A percentile compares a stretch with the other conserved stretches of the same genome.
phyloP scores from a whole-genome alignment of 768 basidiomycete genomes.

The Daedalea quercina region DNA sequence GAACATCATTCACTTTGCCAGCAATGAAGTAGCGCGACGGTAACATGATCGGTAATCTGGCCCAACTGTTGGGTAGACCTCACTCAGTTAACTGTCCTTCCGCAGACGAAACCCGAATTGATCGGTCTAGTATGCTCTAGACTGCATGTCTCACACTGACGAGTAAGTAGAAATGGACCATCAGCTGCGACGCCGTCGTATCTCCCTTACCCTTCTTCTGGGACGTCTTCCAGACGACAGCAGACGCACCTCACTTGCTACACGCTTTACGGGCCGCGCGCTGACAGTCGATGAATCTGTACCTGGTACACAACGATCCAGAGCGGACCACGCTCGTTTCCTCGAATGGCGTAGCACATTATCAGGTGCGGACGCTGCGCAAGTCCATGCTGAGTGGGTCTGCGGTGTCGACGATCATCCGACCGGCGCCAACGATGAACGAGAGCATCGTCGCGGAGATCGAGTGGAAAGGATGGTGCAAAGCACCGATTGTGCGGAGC shows the following conservation, averaged over 20 bases:
- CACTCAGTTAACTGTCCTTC: background rate
- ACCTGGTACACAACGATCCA: constrained; percentile 45
- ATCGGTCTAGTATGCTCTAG: background rate
- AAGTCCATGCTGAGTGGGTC: constrained; percentile 25
- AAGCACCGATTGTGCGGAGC: constrained; percentile 35
- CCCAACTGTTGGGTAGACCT: no score
- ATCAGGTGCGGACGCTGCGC: constrained; percentile 35
- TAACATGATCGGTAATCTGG: background rate
- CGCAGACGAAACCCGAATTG: background rate
- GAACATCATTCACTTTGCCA: no score
- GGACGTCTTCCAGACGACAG: background rate
- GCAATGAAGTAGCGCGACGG: background rate
- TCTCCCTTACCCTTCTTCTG: background rate
- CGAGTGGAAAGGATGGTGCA: constrained; percentile 33
- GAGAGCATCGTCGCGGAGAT: constrained; percentile 43
- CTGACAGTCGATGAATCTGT: constrained; percentile 38
- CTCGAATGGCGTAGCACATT: constrained; percentile 43
- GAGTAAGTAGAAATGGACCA: background rate
- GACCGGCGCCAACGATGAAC: constrained; percentile 30
- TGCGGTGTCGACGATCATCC: constrained; percentile 33
- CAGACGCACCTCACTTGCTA: no score
- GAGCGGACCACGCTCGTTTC: constrained; percentile 43
- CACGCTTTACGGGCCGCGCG: background rate
- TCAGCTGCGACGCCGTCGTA: background rate
- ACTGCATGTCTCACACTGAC: background rate